Percentiles rank a stretch among this genome's conserved stretches.
phyloP scores from a whole-genome alignment of 495 filamentous ascomycete species.

The Daldinia bambusicola region DNA sequence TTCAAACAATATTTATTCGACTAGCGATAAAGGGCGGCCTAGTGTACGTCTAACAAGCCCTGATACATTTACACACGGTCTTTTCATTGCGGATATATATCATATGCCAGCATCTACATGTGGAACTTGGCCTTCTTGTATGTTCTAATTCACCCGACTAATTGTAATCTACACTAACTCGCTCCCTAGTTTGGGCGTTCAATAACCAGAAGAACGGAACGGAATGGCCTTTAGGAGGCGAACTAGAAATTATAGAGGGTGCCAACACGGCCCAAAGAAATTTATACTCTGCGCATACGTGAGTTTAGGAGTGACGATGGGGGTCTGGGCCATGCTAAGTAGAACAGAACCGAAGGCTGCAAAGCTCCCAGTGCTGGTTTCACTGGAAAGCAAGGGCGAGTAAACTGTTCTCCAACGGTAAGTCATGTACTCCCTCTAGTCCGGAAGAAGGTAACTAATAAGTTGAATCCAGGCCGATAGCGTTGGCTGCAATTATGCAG shows the following conservation, averaged over 20 bases:
- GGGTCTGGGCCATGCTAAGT: conserved; percentile 57
- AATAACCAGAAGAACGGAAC: conserved; percentile 46
- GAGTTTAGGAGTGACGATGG: conserved; percentile 8
- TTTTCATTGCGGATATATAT: conserved; percentile 72
- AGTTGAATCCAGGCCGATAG: conserved; percentile 24
- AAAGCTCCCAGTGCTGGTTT: conserved; percentile 49
- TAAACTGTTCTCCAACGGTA: conserved; percentile 42
- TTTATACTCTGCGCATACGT: conserved; percentile 75
- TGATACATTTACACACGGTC: conserved; percentile 68
- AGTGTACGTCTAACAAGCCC: conserved; percentile 73
- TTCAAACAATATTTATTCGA: conserved; percentile 48
- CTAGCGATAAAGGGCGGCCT: conserved; percentile 62
- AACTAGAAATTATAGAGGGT: conserved; percentile 87
- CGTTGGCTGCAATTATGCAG: conserved; percentile 42
- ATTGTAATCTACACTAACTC: conserved; percentile 23
- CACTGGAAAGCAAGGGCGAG: conserved; percentile 45
- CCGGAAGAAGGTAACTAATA: conserved; percentile 9
- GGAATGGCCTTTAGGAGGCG: conserved; percentile 74
- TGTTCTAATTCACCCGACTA: conserved; percentile 8
- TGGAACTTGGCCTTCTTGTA: conserved; percentile 76
- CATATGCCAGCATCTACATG: conserved; percentile 77
- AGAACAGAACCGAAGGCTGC: conserved; percentile 58
- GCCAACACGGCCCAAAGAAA: conserved; percentile 72
- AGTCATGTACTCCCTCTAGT: not conserved
- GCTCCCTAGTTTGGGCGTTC: conserved; percentile 48